Percentiles rank a stretch among this genome's conserved stretches.
phyloP scores from a whole-genome alignment of 148 eudicot genomes.

The Diospyros kaki region DNA sequence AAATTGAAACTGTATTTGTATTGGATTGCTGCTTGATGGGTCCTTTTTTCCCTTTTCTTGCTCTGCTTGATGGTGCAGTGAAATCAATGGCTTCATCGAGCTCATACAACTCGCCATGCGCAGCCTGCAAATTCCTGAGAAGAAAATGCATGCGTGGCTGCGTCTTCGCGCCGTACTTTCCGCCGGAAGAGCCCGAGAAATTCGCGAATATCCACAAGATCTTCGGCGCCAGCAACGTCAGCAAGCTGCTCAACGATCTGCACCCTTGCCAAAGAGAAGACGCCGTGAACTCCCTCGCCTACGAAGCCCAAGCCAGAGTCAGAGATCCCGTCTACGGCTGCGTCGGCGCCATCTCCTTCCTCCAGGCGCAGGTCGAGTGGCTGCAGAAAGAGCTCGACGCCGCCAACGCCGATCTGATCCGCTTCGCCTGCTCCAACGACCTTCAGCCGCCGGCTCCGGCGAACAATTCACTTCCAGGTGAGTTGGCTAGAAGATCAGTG shows the following conservation, averaged over 20 bases:
- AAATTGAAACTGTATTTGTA: background rate
- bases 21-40: background rate
- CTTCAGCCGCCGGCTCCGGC: too few relatives aligned
- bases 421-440: slow-evolving; percentile 29
- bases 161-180: slow-evolving; percentile 73
- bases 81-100: slow-evolving; percentile 54
- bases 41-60: background rate
- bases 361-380: slow-evolving; percentile 57
- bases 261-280: slow-evolving; percentile 66
- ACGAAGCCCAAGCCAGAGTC: slow-evolving; percentile 73
- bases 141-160: slow-evolving; percentile 74
- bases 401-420: slow-evolving; percentile 57
- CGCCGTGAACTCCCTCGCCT: slow-evolving; percentile 71
- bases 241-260: slow-evolving; percentile 69
- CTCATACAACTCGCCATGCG: slow-evolving; percentile 72
- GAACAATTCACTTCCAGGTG: slow-evolving; percentile 1
- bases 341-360: slow-evolving; percentile 65
- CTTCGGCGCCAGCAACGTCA: slow-evolving; percentile 74
- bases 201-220: slow-evolving; percentile 83
- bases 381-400: slow-evolving; percentile 74
- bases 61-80: background rate
- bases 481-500: background rate
- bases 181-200: slow-evolving; percentile 75
- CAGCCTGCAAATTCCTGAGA: slow-evolving; percentile 79
- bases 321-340: slow-evolving; percentile 73